These are phyloP conservation scores for Penicillium sp. DNA, from an alignment of 2,329 filamentous ascomycete species.

Conservation along the genomic window DNA sequence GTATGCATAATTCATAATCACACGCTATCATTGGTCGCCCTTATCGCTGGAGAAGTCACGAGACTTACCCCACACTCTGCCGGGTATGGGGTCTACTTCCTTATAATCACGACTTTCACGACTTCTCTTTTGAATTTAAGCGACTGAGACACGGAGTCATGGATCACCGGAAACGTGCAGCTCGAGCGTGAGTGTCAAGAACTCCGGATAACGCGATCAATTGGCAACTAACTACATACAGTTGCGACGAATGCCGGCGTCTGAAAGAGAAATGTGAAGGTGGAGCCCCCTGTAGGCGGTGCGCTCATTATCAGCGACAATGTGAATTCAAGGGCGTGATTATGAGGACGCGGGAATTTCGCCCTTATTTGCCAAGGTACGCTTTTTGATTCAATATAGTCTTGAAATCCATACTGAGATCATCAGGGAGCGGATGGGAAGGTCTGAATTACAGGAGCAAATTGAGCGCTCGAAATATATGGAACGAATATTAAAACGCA, in stretches of 20 bases:
- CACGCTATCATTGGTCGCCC: neutral
- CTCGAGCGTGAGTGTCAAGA: conserved; percentile 6
- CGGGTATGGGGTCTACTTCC: neutral
- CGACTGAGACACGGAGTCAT: neutral
- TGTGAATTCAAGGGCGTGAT: conserved; percentile 10
- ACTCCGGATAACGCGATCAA: neutral
- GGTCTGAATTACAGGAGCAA: conserved; percentile 13
- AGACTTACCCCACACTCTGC: conserved; percentile 10
- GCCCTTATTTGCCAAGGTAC: conserved; percentile 9
- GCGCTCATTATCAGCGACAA: conserved; percentile 11
- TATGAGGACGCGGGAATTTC: conserved; percentile 6
- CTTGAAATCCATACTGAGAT: neutral
- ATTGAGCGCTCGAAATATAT: conserved; percentile 16
- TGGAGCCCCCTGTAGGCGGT: conserved; percentile 15
- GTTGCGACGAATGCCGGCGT: conserved; percentile 13
- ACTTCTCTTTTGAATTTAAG: neutral
- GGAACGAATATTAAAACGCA: conserved; percentile 18
- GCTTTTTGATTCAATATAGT: neutral
- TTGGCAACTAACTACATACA: neutral
- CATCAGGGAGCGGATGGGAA: conserved; percentile 7
- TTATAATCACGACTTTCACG: neutral
- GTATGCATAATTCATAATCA: neutral
- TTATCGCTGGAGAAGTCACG: conserved; percentile 10
- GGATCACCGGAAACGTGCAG: conserved; percentile 9
- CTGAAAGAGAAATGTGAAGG: conserved; percentile 17